Evolutionary conservation across 331 rosid species (phyloP), one percentile per base, ranked within the genome.

Genomic region (Malus hybrid): DNA sequence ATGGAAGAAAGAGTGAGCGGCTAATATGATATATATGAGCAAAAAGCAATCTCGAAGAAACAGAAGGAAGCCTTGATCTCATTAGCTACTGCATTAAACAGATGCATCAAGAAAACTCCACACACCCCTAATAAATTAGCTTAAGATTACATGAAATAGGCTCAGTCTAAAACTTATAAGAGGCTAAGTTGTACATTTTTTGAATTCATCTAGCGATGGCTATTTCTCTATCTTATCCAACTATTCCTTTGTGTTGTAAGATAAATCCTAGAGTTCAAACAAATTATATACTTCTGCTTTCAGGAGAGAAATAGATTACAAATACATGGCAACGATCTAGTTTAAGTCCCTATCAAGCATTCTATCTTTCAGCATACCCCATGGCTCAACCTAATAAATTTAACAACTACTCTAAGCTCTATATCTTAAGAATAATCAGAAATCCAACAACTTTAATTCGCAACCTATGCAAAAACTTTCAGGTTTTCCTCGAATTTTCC

Each of bases 1-100:
- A n/a, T n/a, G n/a, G 19, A 80, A 78, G 57, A 14, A 76, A 28
- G 24, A 67, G 80, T 79, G 11, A 84, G 86, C 16, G 46, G 54
- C 64, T 63, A 80, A 62, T 54, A 67, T 27, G 32, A 78, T 31
- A 44, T 67, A 60, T 29, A 48, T 33, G 34, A 13, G 64, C 44
- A 36, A 80, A 34, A 74, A 36, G 74, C 71, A 50, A 20, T 67
- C 32, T 67, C 12, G 11, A 64, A 48, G 44, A 66, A 54, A 24
- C 16, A 33, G 8, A 52, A 42, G n/a, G 29, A 33, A 56, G 54
- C 29, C 54, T 31, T 31, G 13, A 20, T 61, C 16, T 59, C 18
- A 14, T 18, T 34, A 33, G n/a, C 66, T 15, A 57, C 36, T 22
- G 7, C 24, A 34, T 9, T 10, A 57, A 39, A 19, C 34, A 67